These are phyloP conservation scores for Toxicodendron radicans DNA, from an alignment of 345 rosid species.

Conservation along the genomic window DNA sequence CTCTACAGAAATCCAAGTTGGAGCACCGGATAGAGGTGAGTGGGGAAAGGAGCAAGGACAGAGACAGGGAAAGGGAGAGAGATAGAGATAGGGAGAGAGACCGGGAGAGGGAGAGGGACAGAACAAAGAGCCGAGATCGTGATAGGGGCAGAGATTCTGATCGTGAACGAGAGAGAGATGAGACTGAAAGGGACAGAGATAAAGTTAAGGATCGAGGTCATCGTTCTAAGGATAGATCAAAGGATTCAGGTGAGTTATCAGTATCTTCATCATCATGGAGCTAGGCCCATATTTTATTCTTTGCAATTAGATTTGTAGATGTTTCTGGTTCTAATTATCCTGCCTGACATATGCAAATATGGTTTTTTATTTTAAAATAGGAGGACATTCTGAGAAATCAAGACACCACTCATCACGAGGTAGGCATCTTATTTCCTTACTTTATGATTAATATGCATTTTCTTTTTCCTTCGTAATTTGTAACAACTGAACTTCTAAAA, in stretches of 20 bases:
- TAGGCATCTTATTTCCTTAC: conserved; percentile 16
- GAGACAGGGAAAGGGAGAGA: conserved; percentile 55
- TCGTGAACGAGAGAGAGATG: conserved; percentile 71
- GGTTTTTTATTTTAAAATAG: conserved; percentile 19
- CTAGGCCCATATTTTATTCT: background rate
- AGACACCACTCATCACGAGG: conserved; percentile 79
- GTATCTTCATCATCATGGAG: background rate
- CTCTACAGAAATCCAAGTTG: conserved; percentile 41
- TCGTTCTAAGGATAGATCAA: conserved; percentile 68
- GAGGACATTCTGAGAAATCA: conserved; percentile 61
- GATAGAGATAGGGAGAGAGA: conserved; percentile 42
- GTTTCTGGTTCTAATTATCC: conserved; percentile 15
- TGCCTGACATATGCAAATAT: background rate
- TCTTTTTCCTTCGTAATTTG: background rate
- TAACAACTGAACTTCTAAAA: background rate
- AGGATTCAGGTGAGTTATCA: conserved; percentile 57
- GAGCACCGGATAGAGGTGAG: conserved; percentile 50
- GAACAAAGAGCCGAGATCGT: conserved; percentile 52
- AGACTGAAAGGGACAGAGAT: conserved; percentile 62
- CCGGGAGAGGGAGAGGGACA: conserved; percentile 58
- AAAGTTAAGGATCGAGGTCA: conserved; percentile 62
- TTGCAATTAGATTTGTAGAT: background rate
- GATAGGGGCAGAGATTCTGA: conserved; percentile 81
- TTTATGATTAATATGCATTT: background rate
- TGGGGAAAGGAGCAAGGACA: conserved; percentile 65